phyloP scores from a whole-genome alignment of 2,329 filamentous ascomycete genomes.

The Diaporthe sp. region DNA sequence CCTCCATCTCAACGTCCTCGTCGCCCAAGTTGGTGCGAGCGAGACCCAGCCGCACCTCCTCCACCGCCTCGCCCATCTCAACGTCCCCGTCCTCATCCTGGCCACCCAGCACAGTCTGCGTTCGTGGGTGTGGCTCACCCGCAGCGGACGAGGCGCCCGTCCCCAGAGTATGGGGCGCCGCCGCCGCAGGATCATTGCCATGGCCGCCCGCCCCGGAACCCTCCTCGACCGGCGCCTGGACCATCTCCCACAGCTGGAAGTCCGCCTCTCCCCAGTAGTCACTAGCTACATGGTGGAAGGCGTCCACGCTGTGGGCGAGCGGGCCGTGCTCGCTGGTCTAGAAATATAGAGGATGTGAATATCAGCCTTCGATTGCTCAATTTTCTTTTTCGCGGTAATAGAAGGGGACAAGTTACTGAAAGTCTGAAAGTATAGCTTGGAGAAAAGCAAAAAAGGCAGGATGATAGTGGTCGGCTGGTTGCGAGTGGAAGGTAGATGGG shows the following conservation, averaged over 20 bases:
- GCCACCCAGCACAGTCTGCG: not conserved
- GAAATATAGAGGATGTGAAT: not conserved
- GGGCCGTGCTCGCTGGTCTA: constrained; percentile 12
- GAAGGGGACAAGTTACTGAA: not conserved
- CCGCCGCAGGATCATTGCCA: not conserved
- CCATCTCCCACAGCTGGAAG: not conserved
- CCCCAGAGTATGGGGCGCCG: constrained; percentile 9
- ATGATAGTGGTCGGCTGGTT: not conserved
- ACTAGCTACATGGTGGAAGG: constrained; percentile 11
- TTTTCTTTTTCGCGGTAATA: not conserved
- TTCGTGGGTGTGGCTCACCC: constrained; percentile 15
- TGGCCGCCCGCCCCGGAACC: not conserved
- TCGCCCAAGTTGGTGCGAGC: not conserved
- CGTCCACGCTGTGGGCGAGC: constrained; percentile 24
- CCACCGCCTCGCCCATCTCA: constrained; percentile 16
- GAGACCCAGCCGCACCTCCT: constrained; percentile 1
- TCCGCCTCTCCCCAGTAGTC: not conserved
- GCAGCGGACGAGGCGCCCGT: constrained; percentile 12
- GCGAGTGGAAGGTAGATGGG: not conserved
- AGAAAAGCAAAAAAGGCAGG: too few relatives aligned
- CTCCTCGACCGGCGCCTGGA: not conserved
- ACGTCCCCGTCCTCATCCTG: constrained; percentile 23
- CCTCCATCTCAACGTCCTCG: constrained; percentile 21
- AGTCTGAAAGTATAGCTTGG: too few relatives aligned
- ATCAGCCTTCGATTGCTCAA: not conserved